These are phyloP conservation scores for Stagonosporopsis cucurbitacearum DNA, from an alignment of 2,329 filamentous ascomycete species.

Conservation along the genomic window DNA sequence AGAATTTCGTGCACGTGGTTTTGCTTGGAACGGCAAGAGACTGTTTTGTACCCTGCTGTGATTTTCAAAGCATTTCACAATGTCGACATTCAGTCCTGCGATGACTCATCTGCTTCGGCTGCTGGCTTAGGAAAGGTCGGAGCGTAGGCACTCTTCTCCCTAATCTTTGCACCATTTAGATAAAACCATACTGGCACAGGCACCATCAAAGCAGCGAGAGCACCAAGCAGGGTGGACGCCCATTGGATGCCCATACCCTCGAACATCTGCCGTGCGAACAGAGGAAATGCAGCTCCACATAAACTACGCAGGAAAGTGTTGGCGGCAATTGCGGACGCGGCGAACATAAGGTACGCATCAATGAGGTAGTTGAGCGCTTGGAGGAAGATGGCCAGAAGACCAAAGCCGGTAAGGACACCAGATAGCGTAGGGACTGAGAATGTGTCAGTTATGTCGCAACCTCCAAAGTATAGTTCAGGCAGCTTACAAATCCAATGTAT, in stretches of 20 bases:
- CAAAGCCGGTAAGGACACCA: slow-evolving; percentile 63
- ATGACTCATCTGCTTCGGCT: slow-evolving; percentile 14
- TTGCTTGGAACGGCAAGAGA: not conserved
- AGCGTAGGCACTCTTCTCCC: slow-evolving; percentile 53
- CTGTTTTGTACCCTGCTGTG: not conserved
- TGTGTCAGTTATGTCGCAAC: not conserved
- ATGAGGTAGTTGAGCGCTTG: slow-evolving; percentile 67
- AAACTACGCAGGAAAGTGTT: slow-evolving; percentile 62
- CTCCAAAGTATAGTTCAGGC: not conserved
- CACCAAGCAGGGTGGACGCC: slow-evolving; percentile 54
- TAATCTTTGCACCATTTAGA: slow-evolving; percentile 52
- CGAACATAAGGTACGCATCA: slow-evolving; percentile 64
- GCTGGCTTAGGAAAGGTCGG: slow-evolving; percentile 39
- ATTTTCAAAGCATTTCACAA: not conserved
- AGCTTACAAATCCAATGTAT: slow-evolving; percentile 50
- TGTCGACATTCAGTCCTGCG: not conserved
- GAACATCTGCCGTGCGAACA: slow-evolving; percentile 64
- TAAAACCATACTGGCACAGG: slow-evolving; percentile 56
- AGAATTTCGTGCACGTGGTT: not conserved
- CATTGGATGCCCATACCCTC: slow-evolving; percentile 59
- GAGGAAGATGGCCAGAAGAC: slow-evolving; percentile 64
- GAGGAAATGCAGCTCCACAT: slow-evolving; percentile 59
- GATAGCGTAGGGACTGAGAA: slow-evolving; percentile 45
- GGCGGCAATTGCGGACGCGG: slow-evolving; percentile 62
- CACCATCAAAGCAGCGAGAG: slow-evolving; percentile 52